Percentiles rank a stretch among this genome's conserved stretches.
These are phyloP conservation scores for Spathaspora girioi DNA, from an alignment of 805 yeast genomes.

Conservation along the genomic window DNA sequence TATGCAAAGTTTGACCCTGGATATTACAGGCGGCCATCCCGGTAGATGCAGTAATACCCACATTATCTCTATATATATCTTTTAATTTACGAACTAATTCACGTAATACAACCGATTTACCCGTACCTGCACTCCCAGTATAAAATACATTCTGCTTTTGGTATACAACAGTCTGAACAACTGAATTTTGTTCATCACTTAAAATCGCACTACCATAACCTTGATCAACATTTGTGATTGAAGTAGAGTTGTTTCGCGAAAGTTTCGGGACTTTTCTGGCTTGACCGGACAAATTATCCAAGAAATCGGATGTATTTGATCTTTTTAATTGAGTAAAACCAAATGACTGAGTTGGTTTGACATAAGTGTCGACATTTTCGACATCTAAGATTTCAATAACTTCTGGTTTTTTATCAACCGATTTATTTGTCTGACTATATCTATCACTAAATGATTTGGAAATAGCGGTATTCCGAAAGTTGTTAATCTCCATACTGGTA, in stretches of 20 bases:
- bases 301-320: conserved; percentile 14
- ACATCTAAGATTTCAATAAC: not conserved
- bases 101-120: conserved; percentile 68
- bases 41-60: conserved; percentile 93
- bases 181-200: conserved; percentile 42
- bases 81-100: conserved; percentile 57
- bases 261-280: conserved; percentile 20
- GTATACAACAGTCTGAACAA: conserved; percentile 50
- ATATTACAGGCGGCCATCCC: conserved; percentile 94
- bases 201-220: conserved; percentile 4
- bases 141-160: conserved; percentile 58
- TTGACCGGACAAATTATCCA: conserved; percentile 15
- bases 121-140: conserved; percentile 88
- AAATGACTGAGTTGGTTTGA: not conserved
- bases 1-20: conserved; percentile 85
- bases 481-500: conserved; percentile 29
- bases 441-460: not conserved
- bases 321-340: conserved; percentile 15
- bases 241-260: not conserved
- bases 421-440: not conserved
- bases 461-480: conserved; percentile 27
- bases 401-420: not conserved
- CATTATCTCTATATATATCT: conserved; percentile 39
- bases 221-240: conserved; percentile 3
- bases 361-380: not conserved